A percentile compares a stretch with the other conserved stretches of the same genome.
Conservation (phyloP, 306 rosid genomes). For the Trifolium repens region DNA sequence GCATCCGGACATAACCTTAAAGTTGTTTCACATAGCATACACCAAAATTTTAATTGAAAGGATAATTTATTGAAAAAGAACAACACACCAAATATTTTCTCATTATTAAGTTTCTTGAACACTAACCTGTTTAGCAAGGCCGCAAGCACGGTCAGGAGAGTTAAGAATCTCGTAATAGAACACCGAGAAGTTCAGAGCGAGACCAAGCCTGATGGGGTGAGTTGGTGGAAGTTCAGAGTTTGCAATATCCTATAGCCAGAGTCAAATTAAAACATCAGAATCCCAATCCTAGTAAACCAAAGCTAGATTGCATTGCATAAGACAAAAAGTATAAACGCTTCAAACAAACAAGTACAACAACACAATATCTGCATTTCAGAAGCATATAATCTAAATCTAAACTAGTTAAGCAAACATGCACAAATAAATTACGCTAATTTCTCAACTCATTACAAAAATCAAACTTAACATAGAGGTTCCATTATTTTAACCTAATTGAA, state of each 20-base stretch:
- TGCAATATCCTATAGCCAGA: slow-evolving; percentile 77
- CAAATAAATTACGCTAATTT: not conserved
- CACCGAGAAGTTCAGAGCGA: slow-evolving; percentile 96
- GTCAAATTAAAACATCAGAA: slow-evolving; percentile 8
- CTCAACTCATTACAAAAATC: not conserved
- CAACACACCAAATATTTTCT: not conserved
- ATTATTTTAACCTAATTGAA: not conserved
- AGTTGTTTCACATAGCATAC: not conserved
- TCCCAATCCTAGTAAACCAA: not conserved
- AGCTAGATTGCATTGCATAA: not conserved
- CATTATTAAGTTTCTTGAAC: not conserved
- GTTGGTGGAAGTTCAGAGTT: slow-evolving; percentile 89
- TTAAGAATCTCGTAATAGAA: slow-evolving; percentile 96
- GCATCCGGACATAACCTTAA: not conserved
- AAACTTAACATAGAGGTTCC: not conserved
- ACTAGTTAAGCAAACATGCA: not conserved
- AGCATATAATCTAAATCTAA: not conserved
- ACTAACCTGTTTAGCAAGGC: slow-evolving; percentile 92
- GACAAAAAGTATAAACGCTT: not conserved
- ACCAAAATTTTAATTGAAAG: not conserved
- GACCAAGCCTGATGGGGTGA: slow-evolving; percentile 99
- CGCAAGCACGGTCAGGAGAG: slow-evolving; percentile 95
- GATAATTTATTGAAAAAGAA: not conserved
- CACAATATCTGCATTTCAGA: not conserved
- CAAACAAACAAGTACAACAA: slow-evolving; percentile 12